Evolutionary conservation across 164 flowering plant genomes (phyloP).

Genomic region (Malania oleifera): DNA sequence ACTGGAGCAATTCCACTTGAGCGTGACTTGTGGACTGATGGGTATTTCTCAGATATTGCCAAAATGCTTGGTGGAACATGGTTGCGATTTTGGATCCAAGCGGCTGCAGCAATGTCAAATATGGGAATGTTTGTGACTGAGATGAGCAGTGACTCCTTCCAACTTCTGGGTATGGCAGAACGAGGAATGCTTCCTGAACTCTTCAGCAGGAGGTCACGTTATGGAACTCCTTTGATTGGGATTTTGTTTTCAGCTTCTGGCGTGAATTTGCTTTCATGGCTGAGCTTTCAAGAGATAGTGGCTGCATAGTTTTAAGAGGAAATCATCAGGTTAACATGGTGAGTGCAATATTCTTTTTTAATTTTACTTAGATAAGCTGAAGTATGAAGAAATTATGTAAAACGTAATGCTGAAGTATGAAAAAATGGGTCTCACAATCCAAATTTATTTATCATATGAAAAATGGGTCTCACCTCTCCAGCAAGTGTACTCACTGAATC

Average conservation of each 20-base stretch:
- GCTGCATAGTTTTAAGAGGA: too few relatives aligned
- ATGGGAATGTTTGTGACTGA: constrained; percentile 61
- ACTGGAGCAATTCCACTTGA: constrained; percentile 42
- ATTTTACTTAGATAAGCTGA: too few relatives aligned
- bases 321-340: too few relatives aligned
- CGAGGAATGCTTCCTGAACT: constrained; percentile 54
- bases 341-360: too few relatives aligned
- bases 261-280: constrained; percentile 41
- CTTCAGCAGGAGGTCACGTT: constrained; percentile 39
- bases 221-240: constrained; percentile 64
- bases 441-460: too few relatives aligned
- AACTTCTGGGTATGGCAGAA: constrained; percentile 62
- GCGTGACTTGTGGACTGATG: constrained; percentile 45
- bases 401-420: too few relatives aligned
- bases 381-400: too few relatives aligned
- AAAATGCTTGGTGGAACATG: constrained; percentile 50
- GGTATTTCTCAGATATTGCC: constrained; percentile 46
- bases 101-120: constrained; percentile 50
- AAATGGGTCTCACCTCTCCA: constrained; percentile 36
- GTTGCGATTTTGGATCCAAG: constrained; percentile 50
- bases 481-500: constrained; percentile 36
- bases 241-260: constrained; percentile 60
- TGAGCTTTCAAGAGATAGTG: constrained; percentile 55
- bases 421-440: too few relatives aligned
- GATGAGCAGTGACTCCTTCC: constrained; percentile 64